phyloP scores from a whole-genome alignment of 192 early-diverging fungal genomes.

The Backusella australiensis region DNA sequence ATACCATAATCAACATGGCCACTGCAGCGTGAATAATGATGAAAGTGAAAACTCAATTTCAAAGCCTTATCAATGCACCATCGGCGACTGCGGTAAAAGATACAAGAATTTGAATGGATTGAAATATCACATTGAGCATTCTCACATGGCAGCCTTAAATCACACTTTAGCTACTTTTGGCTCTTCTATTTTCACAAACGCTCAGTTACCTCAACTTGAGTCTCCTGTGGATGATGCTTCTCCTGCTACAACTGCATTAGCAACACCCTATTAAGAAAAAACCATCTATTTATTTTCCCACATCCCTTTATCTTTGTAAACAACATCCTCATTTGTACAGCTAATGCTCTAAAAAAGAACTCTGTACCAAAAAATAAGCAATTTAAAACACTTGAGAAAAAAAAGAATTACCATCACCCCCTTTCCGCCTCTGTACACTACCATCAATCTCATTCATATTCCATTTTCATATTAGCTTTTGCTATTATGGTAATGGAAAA shows the following conservation, averaged over 20 bases:
- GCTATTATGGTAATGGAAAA: not conserved
- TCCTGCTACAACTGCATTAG: constrained; percentile 5
- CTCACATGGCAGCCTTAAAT: constrained; percentile 57
- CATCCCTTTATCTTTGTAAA: constrained; percentile 8
- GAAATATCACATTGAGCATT: constrained; percentile 94
- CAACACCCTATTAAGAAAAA: constrained; percentile 3
- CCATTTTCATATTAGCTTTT: not conserved
- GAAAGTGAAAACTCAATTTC: constrained; percentile 55
- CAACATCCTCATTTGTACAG: not conserved
- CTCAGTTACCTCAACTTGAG: constrained; percentile 1
- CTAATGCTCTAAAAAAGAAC: not conserved
- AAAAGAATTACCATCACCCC: not conserved
- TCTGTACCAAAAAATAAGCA: not conserved
- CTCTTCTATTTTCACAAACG: constrained; percentile 17
- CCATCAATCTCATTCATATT: not conserved
- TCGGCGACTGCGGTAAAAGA: constrained; percentile 83
- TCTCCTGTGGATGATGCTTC: not conserved
- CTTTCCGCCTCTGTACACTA: not conserved
- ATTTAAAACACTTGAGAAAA: not conserved
- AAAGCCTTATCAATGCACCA: constrained; percentile 78
- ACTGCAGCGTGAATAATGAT: constrained; percentile 55
- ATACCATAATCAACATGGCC: constrained; percentile 96
- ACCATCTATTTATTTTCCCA: constrained; percentile 1
- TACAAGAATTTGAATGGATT: constrained; percentile 98
- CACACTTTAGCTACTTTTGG: constrained; percentile 36